These are phyloP conservation scores for Vicia faba DNA, from an alignment of 306 rosid species.

Conservation along the genomic window DNA sequence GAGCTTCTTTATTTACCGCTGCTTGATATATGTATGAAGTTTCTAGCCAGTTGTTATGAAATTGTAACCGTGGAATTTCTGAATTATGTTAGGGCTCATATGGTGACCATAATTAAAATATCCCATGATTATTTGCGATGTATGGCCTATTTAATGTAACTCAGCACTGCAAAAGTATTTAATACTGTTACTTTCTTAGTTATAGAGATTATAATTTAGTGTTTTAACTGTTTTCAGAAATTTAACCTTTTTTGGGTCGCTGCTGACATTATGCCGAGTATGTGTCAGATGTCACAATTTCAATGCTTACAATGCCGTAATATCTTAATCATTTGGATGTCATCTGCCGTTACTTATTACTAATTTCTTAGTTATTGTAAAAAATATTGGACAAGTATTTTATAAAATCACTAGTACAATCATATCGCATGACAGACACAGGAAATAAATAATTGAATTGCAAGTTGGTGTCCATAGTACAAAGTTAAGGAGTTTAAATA, in stretches of 20 bases:
- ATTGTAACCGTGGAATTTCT: conserved; percentile 10
- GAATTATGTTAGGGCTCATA: conserved; percentile 20
- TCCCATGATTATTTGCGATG: conserved; percentile 13
- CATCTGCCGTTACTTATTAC: not conserved
- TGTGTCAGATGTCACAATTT: conserved; percentile 1
- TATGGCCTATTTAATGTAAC: conserved; percentile 7
- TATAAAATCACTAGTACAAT: not conserved
- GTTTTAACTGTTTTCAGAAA: conserved; percentile 1
- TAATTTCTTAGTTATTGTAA: conserved; percentile 18
- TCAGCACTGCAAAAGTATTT: not conserved
- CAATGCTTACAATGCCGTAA: not conserved
- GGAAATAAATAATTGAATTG: conserved; percentile 6
- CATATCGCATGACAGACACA: not conserved
- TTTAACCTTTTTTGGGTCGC: not conserved
- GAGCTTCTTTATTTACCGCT: conserved; percentile 36
- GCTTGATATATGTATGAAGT: conserved; percentile 33
- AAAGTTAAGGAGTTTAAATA: no score
- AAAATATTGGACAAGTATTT: conserved; percentile 15
- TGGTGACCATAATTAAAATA: conserved; percentile 7
- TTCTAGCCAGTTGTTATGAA: conserved; percentile 24
- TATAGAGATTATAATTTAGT: conserved; percentile 13
- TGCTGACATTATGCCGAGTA: conserved; percentile 11
- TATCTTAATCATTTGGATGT: conserved; percentile 15
- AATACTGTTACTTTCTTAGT: conserved; percentile 17
- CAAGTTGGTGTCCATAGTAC: not conserved